Base-by-base conservation (phyloP, 2,329 filamentous ascomycete genomes). In the Epichloe festucae region DNA sequence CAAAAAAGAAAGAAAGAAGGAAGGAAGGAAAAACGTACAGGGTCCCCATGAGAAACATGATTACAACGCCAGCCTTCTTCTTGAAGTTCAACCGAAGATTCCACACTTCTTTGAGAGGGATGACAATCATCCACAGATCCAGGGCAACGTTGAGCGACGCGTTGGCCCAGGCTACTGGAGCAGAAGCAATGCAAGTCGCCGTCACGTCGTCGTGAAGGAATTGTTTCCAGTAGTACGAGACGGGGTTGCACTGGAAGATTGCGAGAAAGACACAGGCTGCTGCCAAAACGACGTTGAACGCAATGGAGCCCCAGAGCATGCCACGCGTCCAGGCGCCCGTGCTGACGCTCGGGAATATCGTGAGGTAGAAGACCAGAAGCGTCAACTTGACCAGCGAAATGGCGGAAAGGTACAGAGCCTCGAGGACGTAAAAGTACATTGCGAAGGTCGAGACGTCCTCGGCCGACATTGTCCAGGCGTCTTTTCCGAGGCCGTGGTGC, bases 321-420 rank as follows among this genome's bases (percentile, higher is more conserved):
- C 62, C 61, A 27, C 66, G 65, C 27, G 51, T 53, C 47, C 51
- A 47, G 15, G 8, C 11, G 11, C 31, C n/a, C 21, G 74, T 64
- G 11, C 48, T 53, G 2, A 50, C 54, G 1, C 60, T 57, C 0
- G 72, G 72, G 54, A 79, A 79, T 50, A 78, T 71, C 46, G 72
- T 69, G 35, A 74, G 63, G 58, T 76, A 77, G 61, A 78, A 75
- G 55, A 73, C 63, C 11, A 78, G 64, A 42, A 79, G 66, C 5
- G 73, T 70, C 27, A 74, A 60, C 55, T 77, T 75, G 39, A 73
- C 67, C 42, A 74, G 59, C n/a, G 69, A 61, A 12, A 74, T 60
- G 19, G 69, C 62, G 3, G 62, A 51, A 57, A 76, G 73, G 59
- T 76, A 74, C 36, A 74, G 48, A 6, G 60, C 50, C 45, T 69